Conservation (phyloP, 805 yeast genomes). For the Ogataea ganodermae region DNA sequence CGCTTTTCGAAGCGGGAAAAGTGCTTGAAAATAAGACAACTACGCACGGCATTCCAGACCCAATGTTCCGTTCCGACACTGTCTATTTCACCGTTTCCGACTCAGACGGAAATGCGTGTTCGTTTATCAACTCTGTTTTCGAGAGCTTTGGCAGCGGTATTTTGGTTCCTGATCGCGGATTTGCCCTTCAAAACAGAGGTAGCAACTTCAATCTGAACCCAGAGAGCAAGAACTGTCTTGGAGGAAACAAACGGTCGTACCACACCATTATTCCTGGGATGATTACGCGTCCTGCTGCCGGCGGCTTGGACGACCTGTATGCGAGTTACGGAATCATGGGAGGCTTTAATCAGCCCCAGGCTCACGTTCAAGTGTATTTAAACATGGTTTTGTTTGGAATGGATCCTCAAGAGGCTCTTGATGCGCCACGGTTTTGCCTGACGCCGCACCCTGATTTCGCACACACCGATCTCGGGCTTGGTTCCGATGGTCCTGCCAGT, state of each 20-base stretch:
- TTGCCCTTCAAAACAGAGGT: slow-evolving; percentile 75
- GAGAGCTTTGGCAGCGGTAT: slow-evolving; percentile 71
- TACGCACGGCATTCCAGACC: slow-evolving; percentile 48
- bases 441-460: slow-evolving; percentile 48
- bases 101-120: slow-evolving; percentile 73
- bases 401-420: slow-evolving; percentile 73
- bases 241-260: slow-evolving; percentile 72
- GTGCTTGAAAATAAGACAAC: slow-evolving; percentile 40
- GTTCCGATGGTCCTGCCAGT: slow-evolving; percentile 65
- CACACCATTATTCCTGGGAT: slow-evolving; percentile 85
- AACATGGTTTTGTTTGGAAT: slow-evolving; percentile 63
- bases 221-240: slow-evolving; percentile 59
- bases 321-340: slow-evolving; percentile 72
- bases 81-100: slow-evolving; percentile 69
- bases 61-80: slow-evolving; percentile 64
- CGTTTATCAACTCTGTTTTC: slow-evolving; percentile 76
- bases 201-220: slow-evolving; percentile 67
- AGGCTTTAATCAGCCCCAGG: slow-evolving; percentile 85
- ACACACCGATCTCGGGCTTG: slow-evolving; percentile 53
- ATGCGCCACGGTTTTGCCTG: slow-evolving; percentile 72
- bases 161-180: slow-evolving; percentile 64
- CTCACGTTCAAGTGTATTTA: slow-evolving; percentile 75
- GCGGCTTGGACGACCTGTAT: slow-evolving; percentile 45
- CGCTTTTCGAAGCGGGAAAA: slow-evolving; percentile 42
- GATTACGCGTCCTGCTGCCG: slow-evolving; percentile 50